phyloP scores from a whole-genome alignment of 768 basidiomycete genomes.

The Tephrocybe sp. region DNA sequence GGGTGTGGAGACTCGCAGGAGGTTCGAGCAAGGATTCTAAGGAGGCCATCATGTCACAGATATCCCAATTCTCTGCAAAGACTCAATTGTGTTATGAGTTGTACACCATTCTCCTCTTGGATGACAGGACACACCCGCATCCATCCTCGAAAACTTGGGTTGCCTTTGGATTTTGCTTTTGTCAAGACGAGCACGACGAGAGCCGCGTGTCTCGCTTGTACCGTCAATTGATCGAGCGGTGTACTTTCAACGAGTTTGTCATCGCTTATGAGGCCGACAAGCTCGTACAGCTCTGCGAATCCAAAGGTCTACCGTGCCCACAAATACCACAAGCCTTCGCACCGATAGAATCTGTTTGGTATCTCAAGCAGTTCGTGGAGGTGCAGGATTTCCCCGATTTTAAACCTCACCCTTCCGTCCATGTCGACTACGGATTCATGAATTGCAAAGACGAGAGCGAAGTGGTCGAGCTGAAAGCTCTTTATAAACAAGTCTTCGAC shows the following conservation, averaged over 20 bases:
- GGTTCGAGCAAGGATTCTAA: constrained; percentile 5
- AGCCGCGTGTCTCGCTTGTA: constrained; percentile 18
- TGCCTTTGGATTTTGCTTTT: constrained; percentile 23
- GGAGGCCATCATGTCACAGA: constrained; percentile 4
- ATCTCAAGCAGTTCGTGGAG: constrained; percentile 30
- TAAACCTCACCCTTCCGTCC: constrained; percentile 7
- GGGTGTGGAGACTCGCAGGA: constrained; percentile 15
- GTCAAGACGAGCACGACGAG: constrained; percentile 6
- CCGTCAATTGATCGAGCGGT: constrained; percentile 21
- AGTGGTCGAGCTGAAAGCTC: constrained; percentile 22
- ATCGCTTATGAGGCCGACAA: constrained; percentile 22
- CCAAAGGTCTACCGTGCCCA: constrained; percentile 12
- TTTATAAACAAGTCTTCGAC: constrained; percentile 32
- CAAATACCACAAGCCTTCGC: too few relatives aligned
- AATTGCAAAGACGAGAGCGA: constrained; percentile 30
- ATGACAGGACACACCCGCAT: constrained; percentile 11
- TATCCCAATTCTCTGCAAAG: neutral
- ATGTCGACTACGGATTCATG: constrained; percentile 35
- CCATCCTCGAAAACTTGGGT: constrained; percentile 18
- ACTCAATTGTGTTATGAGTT: constrained; percentile 6
- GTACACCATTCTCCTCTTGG: constrained; percentile 2
- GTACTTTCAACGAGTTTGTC: constrained; percentile 35
- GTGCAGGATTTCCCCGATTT: constrained; percentile 8
- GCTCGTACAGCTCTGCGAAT: constrained; percentile 27
- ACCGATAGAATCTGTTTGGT: constrained; percentile 33